Base-by-base conservation (phyloP, 768 basidiomycete species). In the Phylloporus rhodoxanthus region DNA sequence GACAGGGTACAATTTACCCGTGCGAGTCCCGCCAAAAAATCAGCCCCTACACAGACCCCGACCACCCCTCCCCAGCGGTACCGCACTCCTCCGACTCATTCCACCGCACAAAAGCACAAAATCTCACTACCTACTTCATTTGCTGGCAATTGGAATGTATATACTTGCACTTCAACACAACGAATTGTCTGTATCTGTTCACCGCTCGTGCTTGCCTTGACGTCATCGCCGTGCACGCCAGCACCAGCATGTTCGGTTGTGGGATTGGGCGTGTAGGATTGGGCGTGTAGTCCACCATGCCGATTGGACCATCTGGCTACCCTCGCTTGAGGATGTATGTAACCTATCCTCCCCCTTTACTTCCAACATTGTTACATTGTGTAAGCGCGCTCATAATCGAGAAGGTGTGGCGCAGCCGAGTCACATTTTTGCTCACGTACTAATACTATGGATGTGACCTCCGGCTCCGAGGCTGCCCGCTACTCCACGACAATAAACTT, bases 1-100 rank as follows among this genome's bases (percentile, higher is more conserved):
- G 66, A 68, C 68, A 64, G 56, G 56, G 56, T 69, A 56, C 66
- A 67, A 55, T 52, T 45, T 39, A 23, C 15, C 61, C 66, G 66
- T 67, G 68, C 54, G 66, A 68, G 59, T 54, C 55, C 46, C 21
- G 60, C 67, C 60, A 62, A 60, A 67, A 68, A 68, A 58, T 48
- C 48, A 45, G 26, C 47, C 62, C 65, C 58, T 57, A 28, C 15
- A 13, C 3, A 20, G 65, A 62, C 65, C 65, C 65, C 63, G 15
- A 9, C 0, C 60, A 68, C 65, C 54, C 49, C 42, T 30, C 49
- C 49, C 56, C 55, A 28, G 19, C 36, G 50, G 47, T 36, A 53
- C 66, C 54, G 52, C 49, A 34, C 50, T 15, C 38, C 30, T 28
- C 39, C 17, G 25, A 33, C 25, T 38, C 48, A 19, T 43, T 17